phyloP scores from a whole-genome alignment of 306 rosid genomes.

The Vigna hirtella region DNA sequence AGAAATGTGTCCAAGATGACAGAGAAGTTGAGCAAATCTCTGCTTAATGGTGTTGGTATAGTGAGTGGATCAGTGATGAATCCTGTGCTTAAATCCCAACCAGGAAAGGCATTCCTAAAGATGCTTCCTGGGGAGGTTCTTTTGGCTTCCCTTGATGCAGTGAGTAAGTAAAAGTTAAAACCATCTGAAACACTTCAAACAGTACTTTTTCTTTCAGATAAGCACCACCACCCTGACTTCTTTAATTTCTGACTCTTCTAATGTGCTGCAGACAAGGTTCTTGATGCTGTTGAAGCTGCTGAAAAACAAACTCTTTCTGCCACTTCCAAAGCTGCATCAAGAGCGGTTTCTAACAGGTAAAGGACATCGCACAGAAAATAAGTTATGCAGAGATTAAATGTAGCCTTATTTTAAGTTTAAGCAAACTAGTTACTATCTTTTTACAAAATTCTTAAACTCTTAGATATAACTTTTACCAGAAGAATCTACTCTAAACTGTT shows the following conservation, averaged over 20 bases:
- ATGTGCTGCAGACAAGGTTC: conserved; percentile 69
- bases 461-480: too few species aligned
- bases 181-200: background rate
- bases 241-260: background rate
- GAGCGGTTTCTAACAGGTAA: conserved; percentile 77
- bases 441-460: too few species aligned
- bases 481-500: too few species aligned
- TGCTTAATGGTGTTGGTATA: conserved; percentile 85
- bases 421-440: background rate
- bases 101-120: conserved; percentile 78
- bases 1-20: conserved; percentile 83
- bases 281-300: conserved; percentile 95
- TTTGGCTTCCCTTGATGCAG: conserved; percentile 89
- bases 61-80: conserved; percentile 75
- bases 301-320: conserved; percentile 85
- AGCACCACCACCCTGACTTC: conserved; percentile 20
- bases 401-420: too few species aligned
- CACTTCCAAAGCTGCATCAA: conserved; percentile 73
- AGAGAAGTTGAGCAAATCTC: conserved; percentile 78
- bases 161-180: conserved; percentile 70
- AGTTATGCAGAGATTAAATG: too few species aligned
- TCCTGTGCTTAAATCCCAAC: conserved; percentile 73
- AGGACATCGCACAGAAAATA: background rate
- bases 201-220: background rate
- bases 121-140: conserved; percentile 93